Base-by-base conservation (phyloP, 78 protist species). In the Goniomonas avonlea region DNA sequence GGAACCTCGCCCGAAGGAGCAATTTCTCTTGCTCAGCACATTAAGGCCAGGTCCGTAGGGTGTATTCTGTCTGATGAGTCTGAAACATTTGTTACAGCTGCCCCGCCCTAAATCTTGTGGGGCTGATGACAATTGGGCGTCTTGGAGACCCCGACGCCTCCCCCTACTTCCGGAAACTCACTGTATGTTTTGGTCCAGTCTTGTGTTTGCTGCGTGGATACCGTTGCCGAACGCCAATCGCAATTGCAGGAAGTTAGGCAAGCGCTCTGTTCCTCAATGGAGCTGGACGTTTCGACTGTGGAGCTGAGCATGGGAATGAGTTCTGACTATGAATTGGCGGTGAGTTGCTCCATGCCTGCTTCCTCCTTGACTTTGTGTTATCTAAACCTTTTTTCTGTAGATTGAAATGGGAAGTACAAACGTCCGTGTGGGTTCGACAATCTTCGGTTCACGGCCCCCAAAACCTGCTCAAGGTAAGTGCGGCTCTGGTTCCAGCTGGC, bases 81-180 rank as follows among this genome's bases (percentile, higher is more conserved):
- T 48, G 23, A 8, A 20, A 7, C 58, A 7, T 48, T n/a, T 48
- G 32, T 48, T 5, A n/a, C 58, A 23, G 23, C 58, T 13, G 8
- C 50, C 25, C 50, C 13, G 29, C 21, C 18, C 65, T 56, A 23
- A 56, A 27, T 29, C 11, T 89, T 15, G 27, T 1, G 11, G 93
- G 93, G 21, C 76, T 89, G n/a, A 89, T 89, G 93, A 89, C 93
- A 37, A 86, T 89, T 61, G 93, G 93, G 35, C 23, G 2, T 5
- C 39, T 27, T 0, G 71, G 41, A 9, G 65, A 56, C 65, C 65
- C 65, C 3, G 29, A 56, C 32, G 38, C 65, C 5, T 29, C 23
- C 38, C 65, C 65, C 5, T 56, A 56, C 34, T 56, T 56, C 65
- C 23, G 11, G 7, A 11, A 56, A 17, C 65, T 56, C 34, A 34